Conservation (phyloP, 1,139 yeast genomes). For the Kluyveromyces marxianus region DNA sequence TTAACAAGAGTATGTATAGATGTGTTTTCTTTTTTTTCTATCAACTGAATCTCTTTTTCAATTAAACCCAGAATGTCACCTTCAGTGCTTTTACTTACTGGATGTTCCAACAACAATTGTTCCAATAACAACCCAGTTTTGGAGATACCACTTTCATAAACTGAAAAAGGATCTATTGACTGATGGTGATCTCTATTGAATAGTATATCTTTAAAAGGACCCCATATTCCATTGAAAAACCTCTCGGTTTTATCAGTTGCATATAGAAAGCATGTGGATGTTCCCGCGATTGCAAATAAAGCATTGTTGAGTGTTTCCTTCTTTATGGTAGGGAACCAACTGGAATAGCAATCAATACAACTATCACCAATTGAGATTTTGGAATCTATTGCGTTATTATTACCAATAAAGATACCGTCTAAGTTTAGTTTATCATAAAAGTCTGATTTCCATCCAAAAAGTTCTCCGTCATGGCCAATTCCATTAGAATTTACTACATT, state of each 20-base stretch:
- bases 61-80: constrained; percentile 12
- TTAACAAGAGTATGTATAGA: too few species aligned
- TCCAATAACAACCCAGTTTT: constrained; percentile 50
- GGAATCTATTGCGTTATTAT: constrained; percentile 6
- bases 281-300: constrained; percentile 51
- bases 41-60: constrained; percentile 9
- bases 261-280: constrained; percentile 49
- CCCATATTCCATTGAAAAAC: constrained; percentile 46
- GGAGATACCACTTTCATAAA: constrained; percentile 51
- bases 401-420: constrained; percentile 26
- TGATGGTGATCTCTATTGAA: constrained; percentile 11
- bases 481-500: constrained; percentile 11
- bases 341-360: constrained; percentile 50
- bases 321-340: constrained; percentile 34
- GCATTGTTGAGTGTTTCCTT: constrained; percentile 11
- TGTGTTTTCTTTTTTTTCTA: neutral
- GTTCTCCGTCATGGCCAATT: constrained; percentile 41
- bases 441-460: constrained; percentile 44
- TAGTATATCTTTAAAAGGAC: constrained; percentile 39
- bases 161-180: constrained; percentile 10
- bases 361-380: constrained; percentile 20
- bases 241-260: constrained; percentile 19
- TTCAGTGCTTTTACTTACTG: constrained; percentile 24
- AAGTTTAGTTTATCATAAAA: constrained; percentile 21
- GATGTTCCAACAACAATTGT: constrained; percentile 37